Evolutionary conservation across 2,329 filamentous ascomycete genomes (phyloP).

Genomic region (Botrytis byssoidea): DNA sequence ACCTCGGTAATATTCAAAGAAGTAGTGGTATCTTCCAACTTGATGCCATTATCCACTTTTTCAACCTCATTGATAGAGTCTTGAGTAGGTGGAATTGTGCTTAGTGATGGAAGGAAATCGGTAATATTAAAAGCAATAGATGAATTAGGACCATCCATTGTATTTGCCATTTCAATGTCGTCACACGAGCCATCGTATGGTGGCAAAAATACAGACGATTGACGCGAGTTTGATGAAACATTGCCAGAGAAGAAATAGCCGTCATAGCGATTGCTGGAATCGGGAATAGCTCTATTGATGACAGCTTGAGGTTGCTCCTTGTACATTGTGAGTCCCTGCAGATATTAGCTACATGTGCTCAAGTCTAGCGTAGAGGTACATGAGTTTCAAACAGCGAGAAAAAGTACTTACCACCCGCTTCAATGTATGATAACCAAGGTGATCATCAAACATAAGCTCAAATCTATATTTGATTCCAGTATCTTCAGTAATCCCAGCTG

Average conservation of each 20-base stretch:
- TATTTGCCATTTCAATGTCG: background rate
- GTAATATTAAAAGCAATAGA: background rate
- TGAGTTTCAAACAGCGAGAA: background rate
- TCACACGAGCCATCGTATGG: conserved; percentile 1
- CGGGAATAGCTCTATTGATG: no score
- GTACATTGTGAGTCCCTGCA: background rate
- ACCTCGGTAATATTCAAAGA: background rate
- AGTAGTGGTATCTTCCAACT: background rate
- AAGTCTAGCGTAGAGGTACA: background rate
- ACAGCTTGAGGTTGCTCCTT: background rate
- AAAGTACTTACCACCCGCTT: background rate
- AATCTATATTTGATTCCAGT: background rate
- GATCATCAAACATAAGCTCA: background rate
- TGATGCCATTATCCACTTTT: background rate
- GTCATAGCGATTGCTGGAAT: background rate
- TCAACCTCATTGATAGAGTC: background rate
- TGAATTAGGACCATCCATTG: background rate
- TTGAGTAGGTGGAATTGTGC: background rate
- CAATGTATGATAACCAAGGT: background rate
- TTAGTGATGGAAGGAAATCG: no score
- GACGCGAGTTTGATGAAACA: background rate
- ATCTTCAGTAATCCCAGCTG: accelerated
- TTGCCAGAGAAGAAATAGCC: no score
- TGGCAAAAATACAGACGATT: background rate
- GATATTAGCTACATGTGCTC: background rate